Percentiles rank a stretch among this genome's conserved stretches.
phyloP scores from a whole-genome alignment of 2,329 filamentous ascomycete genomes.

The Apiospora pterosperma region DNA sequence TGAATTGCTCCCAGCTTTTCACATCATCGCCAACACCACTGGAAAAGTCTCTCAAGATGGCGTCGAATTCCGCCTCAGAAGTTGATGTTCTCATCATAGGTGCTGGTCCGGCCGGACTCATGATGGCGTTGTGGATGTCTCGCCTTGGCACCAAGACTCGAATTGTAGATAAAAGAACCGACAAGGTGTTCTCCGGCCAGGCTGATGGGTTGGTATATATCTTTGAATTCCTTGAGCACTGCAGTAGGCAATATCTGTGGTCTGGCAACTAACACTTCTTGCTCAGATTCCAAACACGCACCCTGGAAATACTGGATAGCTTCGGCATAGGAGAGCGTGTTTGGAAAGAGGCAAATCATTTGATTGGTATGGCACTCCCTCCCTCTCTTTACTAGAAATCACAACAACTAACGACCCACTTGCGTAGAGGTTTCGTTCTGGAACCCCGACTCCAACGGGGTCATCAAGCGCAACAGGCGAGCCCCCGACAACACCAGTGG shows the following conservation, averaged over 20 bases:
- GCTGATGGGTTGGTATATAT: slow-evolving; percentile 35
- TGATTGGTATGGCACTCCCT: slow-evolving; percentile 49
- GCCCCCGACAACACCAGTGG: slow-evolving; percentile 49
- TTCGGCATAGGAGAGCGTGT: slow-evolving; percentile 64
- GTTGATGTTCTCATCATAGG: slow-evolving; percentile 35
- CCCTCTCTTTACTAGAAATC: background rate
- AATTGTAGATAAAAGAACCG: slow-evolving; percentile 42
- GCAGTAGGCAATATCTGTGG: background rate
- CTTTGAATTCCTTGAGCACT: too few species aligned
- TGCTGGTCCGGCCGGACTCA: slow-evolving; percentile 38
- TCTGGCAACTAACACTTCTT: background rate
- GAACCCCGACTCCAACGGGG: slow-evolving; percentile 60
- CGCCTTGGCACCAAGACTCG: slow-evolving; percentile 36
- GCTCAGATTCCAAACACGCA: slow-evolving; percentile 54
- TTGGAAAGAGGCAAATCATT: slow-evolving; percentile 65
- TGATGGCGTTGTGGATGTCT: slow-evolving; percentile 41
- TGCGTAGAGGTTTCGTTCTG: slow-evolving; percentile 35
- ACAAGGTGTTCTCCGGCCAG: slow-evolving; percentile 38
- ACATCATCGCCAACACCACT: background rate
- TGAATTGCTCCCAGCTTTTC: background rate
- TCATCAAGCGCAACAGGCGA: slow-evolving; percentile 41
- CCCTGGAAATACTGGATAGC: slow-evolving; percentile 70
- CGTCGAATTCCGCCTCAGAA: slow-evolving; percentile 1
- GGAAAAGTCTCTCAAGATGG: background rate
- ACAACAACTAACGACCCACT: background rate